These are phyloP conservation scores for Aureobasidium sp. DNA, from an alignment of 2,329 filamentous ascomycete genomes.

Conservation along the genomic window DNA sequence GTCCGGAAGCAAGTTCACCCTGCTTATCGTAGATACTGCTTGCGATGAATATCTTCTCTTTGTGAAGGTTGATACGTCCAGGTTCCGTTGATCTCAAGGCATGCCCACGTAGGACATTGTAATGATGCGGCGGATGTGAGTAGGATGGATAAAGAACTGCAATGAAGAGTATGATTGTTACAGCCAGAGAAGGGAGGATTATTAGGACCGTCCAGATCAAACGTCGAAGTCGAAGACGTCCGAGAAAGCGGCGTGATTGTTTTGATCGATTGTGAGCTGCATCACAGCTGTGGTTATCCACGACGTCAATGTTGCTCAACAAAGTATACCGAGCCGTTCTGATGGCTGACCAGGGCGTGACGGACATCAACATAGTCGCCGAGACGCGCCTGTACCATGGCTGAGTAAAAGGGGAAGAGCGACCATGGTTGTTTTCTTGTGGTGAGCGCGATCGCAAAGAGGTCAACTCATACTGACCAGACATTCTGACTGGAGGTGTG, in stretches of 20 bases:
- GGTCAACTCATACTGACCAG: background rate
- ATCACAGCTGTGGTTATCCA: background rate
- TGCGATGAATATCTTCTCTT: conserved; percentile 67
- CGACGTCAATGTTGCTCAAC: background rate
- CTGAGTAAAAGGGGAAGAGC: background rate
- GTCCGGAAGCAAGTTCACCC: conserved; percentile 54
- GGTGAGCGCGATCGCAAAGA: background rate
- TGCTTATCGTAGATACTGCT: conserved; percentile 61
- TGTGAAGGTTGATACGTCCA: conserved; percentile 44
- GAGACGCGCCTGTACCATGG: background rate
- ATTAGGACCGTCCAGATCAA: background rate
- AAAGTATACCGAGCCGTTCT: background rate
- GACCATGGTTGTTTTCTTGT: background rate
- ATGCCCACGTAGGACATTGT: conserved; percentile 36
- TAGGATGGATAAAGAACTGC: conserved; percentile 51
- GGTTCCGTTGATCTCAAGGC: conserved; percentile 24
- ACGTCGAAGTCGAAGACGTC: background rate
- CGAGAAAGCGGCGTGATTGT: background rate
- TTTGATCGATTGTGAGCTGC: background rate
- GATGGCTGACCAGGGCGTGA: background rate
- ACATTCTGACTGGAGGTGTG: background rate
- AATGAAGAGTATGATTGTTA: conserved; percentile 33
- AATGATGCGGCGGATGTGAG: conserved; percentile 48
- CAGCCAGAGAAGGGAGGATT: background rate
- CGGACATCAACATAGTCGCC: background rate